A percentile compares a stretch with the other conserved stretches of the same genome.
phyloP scores from a whole-genome alignment of 1,284 basidiomycete genomes.

The Papiliotrema terrestris region DNA sequence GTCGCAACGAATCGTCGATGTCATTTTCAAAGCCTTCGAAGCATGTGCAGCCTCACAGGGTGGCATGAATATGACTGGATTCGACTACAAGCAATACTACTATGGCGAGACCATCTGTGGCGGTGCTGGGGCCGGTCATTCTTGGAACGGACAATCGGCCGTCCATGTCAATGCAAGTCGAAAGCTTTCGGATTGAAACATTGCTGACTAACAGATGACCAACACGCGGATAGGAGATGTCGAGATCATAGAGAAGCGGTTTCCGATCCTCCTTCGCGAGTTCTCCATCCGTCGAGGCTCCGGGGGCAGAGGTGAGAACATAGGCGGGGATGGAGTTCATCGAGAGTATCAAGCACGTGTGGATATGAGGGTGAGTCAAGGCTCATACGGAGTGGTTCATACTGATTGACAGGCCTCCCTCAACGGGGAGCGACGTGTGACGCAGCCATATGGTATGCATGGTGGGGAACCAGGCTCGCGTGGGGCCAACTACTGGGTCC shows the following conservation, averaged over 20 bases:
- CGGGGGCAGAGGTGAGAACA: constrained; percentile 71
- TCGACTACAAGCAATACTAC: constrained; percentile 61
- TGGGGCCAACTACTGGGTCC: constrained; percentile 11
- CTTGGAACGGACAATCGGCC: constrained; percentile 80
- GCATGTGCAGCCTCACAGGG: constrained; percentile 91
- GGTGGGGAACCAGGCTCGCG: constrained; percentile 12
- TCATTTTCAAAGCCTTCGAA: constrained; percentile 86
- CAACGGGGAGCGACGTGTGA: constrained; percentile 13
- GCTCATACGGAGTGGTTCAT: background rate
- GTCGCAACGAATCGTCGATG: constrained; percentile 87
- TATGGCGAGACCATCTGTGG: constrained; percentile 35
- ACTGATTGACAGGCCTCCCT: background rate
- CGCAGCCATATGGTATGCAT: constrained; percentile 12
- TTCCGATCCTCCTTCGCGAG: constrained; percentile 75
- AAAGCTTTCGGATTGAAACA: background rate
- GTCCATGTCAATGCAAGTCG: constrained; percentile 11
- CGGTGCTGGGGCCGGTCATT: constrained; percentile 69
- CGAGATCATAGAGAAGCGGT: constrained; percentile 53
- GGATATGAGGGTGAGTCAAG: background rate
- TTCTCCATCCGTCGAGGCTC: constrained; percentile 74
- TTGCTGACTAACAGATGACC: constrained; percentile 51
- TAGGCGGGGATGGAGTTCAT: constrained; percentile 80
- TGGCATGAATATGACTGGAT: constrained; percentile 71
- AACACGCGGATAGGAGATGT: constrained; percentile 85
- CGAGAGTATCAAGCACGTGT: constrained; percentile 76